These are phyloP conservation scores for Silene vulgaris DNA, from an alignment of 179 eudicot genomes.

Conservation along the genomic window DNA sequence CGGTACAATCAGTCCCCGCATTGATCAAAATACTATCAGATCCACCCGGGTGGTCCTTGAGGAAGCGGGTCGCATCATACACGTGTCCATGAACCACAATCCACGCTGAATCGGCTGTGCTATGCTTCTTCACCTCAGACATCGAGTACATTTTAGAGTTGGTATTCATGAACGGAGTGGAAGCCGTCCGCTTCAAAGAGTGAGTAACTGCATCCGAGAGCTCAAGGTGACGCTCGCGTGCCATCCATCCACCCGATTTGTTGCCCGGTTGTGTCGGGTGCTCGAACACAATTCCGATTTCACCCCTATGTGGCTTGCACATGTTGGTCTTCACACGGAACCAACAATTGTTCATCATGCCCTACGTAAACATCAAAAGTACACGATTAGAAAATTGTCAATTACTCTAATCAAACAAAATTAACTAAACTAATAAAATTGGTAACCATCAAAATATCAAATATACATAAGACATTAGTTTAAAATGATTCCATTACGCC, in stretches of 20 bases:
- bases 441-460: not conserved
- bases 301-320: constrained; percentile 78
- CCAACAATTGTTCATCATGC: constrained; percentile 99
- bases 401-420: not conserved
- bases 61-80: constrained; percentile 66
- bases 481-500: constrained; percentile 13
- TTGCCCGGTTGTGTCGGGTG: constrained; percentile 97
- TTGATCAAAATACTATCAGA: constrained; percentile 83
- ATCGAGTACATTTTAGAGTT: constrained; percentile 47
- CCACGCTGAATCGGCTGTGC: constrained; percentile 73
- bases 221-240: constrained; percentile 58
- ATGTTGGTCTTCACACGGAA: constrained; percentile 74
- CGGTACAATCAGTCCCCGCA: constrained; percentile 84
- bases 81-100: constrained; percentile 74
- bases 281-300: constrained; percentile 74
- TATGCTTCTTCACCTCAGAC: constrained; percentile 74
- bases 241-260: constrained; percentile 92
- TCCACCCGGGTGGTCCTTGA: constrained; percentile 89
- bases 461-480: not conserved
- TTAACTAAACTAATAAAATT: not conserved
- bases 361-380: constrained; percentile 34
- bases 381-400: not conserved
- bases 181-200: constrained; percentile 52
- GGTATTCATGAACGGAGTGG: constrained; percentile 70
- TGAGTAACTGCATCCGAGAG: constrained; percentile 29